Evolutionary conservation across 768 basidiomycete species (phyloP).

Genomic region (Cystofilobasidium macerans): DNA sequence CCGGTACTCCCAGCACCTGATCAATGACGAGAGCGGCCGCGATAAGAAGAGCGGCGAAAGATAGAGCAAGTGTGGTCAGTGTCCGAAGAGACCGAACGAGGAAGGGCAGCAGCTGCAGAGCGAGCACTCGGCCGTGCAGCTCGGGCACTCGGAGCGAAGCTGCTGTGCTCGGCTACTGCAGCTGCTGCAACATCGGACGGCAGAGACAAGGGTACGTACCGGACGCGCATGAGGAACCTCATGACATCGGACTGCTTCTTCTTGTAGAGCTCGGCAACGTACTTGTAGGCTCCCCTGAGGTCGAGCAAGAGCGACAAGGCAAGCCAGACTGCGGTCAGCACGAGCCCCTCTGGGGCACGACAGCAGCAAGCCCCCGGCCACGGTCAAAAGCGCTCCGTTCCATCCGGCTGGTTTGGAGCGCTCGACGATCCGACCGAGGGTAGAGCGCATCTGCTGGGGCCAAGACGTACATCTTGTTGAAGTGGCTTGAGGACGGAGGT

Average conservation of each 20-base stretch:
- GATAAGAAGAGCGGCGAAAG: neutral
- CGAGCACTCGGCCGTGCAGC: constrained; percentile 17
- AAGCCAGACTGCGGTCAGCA: neutral
- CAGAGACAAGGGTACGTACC: constrained; percentile 33
- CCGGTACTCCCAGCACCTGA: constrained; percentile 97
- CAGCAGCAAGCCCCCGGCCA: too few relatives aligned
- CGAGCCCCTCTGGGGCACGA: neutral
- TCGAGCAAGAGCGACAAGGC: neutral
- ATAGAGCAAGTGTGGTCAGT: neutral
- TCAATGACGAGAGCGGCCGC: neutral
- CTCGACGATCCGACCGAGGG: neutral
- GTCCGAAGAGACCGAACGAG: neutral
- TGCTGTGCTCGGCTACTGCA: neutral
- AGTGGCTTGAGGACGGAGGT: constrained; percentile 4
- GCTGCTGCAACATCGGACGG: neutral
- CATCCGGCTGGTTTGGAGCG: too few relatives aligned
- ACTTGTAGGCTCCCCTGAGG: constrained; percentile 38
- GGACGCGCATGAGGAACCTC: constrained; percentile 92
- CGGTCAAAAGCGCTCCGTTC: too few relatives aligned
- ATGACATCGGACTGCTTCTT: constrained; percentile 88
- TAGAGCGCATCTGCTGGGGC: neutral
- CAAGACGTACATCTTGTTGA: constrained; percentile 6
- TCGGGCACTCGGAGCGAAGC: too few relatives aligned
- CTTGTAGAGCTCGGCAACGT: constrained; percentile 94
- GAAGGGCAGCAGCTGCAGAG: neutral